phyloP scores from a whole-genome alignment of 176 grass and related monocot genomes.

The Canna indica region DNA sequence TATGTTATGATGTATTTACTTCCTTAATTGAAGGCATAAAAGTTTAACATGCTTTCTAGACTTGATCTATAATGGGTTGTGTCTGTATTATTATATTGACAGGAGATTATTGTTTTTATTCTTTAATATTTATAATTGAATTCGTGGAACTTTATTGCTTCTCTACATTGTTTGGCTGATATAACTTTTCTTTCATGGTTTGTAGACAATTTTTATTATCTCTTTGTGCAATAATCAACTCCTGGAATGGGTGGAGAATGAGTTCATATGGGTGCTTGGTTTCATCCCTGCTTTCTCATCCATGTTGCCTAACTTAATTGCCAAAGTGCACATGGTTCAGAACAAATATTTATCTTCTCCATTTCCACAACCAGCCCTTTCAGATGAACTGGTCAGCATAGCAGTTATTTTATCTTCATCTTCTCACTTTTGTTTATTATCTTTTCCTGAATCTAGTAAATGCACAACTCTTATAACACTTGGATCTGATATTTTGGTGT shows the following conservation, averaged over 20 bases:
- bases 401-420: neutral
- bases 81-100: too few relatives aligned
- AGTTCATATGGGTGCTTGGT: conserved; percentile 65
- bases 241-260: conserved; percentile 74
- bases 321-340: conserved; percentile 58
- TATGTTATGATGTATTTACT: too few relatives aligned
- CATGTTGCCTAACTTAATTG: conserved; percentile 45
- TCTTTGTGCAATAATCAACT: conserved; percentile 87
- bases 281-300: conserved; percentile 57
- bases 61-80: too few relatives aligned
- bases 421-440: neutral
- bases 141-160: neutral
- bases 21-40: too few relatives aligned
- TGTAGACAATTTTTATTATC: conserved; percentile 72
- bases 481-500: too few relatives aligned
- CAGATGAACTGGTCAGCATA: conserved; percentile 33
- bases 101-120: too few relatives aligned
- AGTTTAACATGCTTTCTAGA: too few relatives aligned
- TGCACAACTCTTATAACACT: neutral
- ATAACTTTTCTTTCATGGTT: neutral
- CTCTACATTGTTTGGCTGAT: neutral
- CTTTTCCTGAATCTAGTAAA: neutral
- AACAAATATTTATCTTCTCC: conserved; percentile 64
- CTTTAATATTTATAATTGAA: too few relatives aligned
- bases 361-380: conserved; percentile 28